Conservation (phyloP, 208 protist genomes). For the Leishmania tropica region DNA sequence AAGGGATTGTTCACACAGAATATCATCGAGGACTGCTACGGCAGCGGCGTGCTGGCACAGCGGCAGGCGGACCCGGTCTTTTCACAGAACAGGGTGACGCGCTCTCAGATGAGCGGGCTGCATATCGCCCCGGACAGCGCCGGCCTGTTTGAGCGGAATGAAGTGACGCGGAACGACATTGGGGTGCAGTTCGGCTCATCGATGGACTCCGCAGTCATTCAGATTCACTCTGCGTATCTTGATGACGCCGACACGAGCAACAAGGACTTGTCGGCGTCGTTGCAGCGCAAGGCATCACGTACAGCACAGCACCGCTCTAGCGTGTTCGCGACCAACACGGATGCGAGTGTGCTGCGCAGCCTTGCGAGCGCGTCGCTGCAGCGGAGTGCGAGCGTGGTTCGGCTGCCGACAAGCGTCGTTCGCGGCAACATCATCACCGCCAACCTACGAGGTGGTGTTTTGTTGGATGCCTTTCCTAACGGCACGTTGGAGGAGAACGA, state of each 20-base stretch:
- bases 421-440: conserved; percentile 55
- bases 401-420: conserved; percentile 36
- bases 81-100: conserved; percentile 50
- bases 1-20: conserved; percentile 66
- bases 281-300: neutral
- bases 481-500: conserved; percentile 71
- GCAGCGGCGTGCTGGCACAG: conserved; percentile 70
- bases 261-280: neutral
- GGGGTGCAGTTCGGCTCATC: conserved; percentile 78
- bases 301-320: conserved; percentile 9
- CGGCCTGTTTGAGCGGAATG: conserved; percentile 60
- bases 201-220: conserved; percentile 42
- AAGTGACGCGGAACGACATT: conserved; percentile 71
- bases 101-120: conserved; percentile 60
- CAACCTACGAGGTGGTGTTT: conserved; percentile 71
- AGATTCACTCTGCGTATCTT: conserved; percentile 54
- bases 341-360: conserved; percentile 32
- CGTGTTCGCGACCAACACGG: conserved; percentile 5
- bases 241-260: neutral
- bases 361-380: conserved; percentile 27
- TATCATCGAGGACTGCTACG: conserved; percentile 58
- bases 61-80: conserved; percentile 58
- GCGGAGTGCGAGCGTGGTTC: conserved; percentile 24
- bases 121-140: conserved; percentile 52
- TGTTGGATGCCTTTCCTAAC: conserved; percentile 51